Evolutionary conservation across 305 asterid genomes (phyloP), one percentile per base, ranked within the genome.

Genomic region (Caryopteris hybrid): DNA sequence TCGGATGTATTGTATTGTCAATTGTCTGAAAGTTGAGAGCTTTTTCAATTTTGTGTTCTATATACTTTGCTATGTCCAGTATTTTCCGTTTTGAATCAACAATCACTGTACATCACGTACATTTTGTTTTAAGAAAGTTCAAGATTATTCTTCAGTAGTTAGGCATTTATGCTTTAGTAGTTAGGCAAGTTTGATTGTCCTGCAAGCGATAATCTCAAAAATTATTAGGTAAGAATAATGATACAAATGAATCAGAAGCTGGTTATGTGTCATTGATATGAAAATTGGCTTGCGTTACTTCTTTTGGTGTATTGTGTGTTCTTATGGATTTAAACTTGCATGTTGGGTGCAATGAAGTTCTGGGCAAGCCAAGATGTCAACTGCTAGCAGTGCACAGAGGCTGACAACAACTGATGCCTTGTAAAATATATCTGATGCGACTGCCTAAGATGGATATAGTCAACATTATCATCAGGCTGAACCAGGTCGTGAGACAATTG

Each of bases 381-480:
- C 85, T 69, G 89, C 86, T 70, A 84, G 88, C 69, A 79, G 76
- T 42, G 75, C 76, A 18, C 86, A 78, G 70, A 80, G 72, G 83
- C 82, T 85, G 73, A 85, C 95, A 50, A 85, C 95, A 42, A 76
- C 61, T 54, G 96, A 90, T 72, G 98, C 96, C 71, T 78, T 90
- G 82, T 52, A n/a, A n/a, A n/a, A 14, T 86, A 11, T 92, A 92
- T 81, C 96, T 92, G 53, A 86, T 16, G 21, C 54, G 23, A 23
- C 53, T 51, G 5, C 39, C 53, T 20, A 58, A 14, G 7, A 23
- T 42, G 33, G 41, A 33, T 27, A 5, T 27, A 27, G 33, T 27
- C 5, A 27, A 5, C 5, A 27, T 27, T 5, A 5, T 5, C 33
- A 42, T 8, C 9, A 20, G 29, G 21, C 38, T 12, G 6, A 34